Evolutionary conservation across 2,329 filamentous ascomycete species (phyloP), one percentile per base, ranked within the genome.

Genomic region (Paraphaeosphaeria minitans): DNA sequence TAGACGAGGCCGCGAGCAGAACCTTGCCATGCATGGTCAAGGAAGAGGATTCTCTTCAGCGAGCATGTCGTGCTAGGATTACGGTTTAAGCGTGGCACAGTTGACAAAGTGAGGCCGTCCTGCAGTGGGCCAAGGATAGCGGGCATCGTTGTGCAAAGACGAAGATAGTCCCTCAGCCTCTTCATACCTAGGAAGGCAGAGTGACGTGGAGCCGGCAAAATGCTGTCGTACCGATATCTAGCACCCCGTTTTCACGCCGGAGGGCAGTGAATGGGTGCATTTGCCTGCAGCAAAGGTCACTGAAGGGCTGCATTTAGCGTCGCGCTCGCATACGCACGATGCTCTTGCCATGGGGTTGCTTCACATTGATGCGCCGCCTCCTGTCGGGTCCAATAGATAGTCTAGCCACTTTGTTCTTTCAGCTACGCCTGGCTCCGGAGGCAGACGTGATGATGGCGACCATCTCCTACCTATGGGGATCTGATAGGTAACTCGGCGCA

Each of bases 191-290:
- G 49, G 45, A 48, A 43, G 47, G 33, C 29, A 12, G 29, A 31
- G 51, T 64, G 61, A 59, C 58, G 60, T 62, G 61, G 41, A 61
- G 50, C 50, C 48, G 64, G 65, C 63, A 64, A 53, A 63, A 41
- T 59, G 49, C 62, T 58, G 61, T 37, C 31, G 27, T 7, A 4
- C 33, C 53, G 49, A 42, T 48, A n/a, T n/a, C n/a, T n/a, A 42
- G 41, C 10, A 54, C 41, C 54, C 56, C 57, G 45, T 47, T 35
- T 21, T 4, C 45, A 56, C 37, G 53, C 39, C 53, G 21, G 56
- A 19, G 37, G 51, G 50, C n/a, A 39, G 48, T 22, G 49, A 22
- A 42, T 29, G 16, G 16, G 27, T 39, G 48, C 14, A 39, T 39
- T 22, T 31, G 14, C n/a, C 45, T 10, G 19, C 41, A 43, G 41